phyloP scores from a whole-genome alignment of 768 basidiomycete genomes.

The Phanerodontia chrysosporium region DNA sequence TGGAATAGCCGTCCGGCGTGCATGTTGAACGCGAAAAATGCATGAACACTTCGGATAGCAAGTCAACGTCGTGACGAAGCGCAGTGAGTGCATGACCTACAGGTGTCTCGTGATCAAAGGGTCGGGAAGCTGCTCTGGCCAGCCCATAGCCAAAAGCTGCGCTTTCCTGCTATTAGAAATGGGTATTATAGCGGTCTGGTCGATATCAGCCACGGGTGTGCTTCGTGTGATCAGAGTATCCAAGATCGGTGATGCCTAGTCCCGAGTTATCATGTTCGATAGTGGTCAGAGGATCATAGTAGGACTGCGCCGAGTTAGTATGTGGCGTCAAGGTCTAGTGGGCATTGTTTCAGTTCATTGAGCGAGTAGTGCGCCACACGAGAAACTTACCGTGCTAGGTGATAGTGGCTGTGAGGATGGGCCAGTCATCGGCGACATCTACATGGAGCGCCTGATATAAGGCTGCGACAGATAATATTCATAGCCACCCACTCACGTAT shows the following conservation, averaged over 20 bases:
- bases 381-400: not conserved
- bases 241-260: not conserved
- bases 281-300: not conserved
- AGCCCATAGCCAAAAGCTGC: conserved; percentile 30
- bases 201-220: not conserved
- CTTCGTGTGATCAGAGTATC: not conserved
- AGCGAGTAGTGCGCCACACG: not conserved
- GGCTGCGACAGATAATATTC: too few species aligned
- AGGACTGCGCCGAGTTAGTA: not conserved
- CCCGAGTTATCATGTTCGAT: not conserved
- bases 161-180: not conserved
- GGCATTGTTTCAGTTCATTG: not conserved
- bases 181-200: not conserved
- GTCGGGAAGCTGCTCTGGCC: conserved; percentile 62
- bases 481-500: not conserved
- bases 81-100: conserved; percentile 31
- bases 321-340: not conserved
- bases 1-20: conserved; percentile 72
- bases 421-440: not conserved
- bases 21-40: conserved; percentile 77
- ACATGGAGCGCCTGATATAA: too few species aligned
- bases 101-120: conserved; percentile 61
- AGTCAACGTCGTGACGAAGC: not conserved
- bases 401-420: not conserved
- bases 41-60: conserved; percentile 51